A percentile compares a stretch with the other conserved stretches of the same genome.
phyloP scores from a whole-genome alignment of 1,284 basidiomycete genomes.

The Mrakiaceae sp. region DNA sequence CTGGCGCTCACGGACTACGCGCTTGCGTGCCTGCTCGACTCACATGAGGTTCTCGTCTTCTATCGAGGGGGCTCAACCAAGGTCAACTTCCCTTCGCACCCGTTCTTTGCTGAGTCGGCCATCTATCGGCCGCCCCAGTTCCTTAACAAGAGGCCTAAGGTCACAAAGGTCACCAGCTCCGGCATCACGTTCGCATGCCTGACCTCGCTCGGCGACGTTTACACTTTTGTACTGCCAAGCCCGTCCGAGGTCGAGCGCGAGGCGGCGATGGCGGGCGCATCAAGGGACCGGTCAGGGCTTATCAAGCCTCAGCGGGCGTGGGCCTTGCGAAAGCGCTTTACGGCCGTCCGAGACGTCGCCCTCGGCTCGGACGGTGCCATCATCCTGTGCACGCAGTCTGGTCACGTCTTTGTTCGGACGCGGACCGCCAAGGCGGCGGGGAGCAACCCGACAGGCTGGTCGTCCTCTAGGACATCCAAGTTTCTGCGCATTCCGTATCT shows the following conservation, averaged over 20 bases:
- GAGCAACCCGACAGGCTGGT: constrained; percentile 9
- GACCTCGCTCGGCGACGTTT: constrained; percentile 80
- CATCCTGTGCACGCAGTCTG: constrained; percentile 85
- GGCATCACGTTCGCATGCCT: constrained; percentile 77
- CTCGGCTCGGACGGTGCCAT: constrained; percentile 76
- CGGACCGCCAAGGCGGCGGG: constrained; percentile 35
- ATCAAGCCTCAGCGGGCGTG: constrained; percentile 84
- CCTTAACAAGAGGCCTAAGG: constrained; percentile 49
- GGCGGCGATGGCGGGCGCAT: constrained; percentile 29
- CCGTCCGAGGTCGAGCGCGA: constrained; percentile 33
- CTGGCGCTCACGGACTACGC: constrained; percentile 59
- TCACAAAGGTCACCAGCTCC: constrained; percentile 68
- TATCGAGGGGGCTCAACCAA: constrained; percentile 18
- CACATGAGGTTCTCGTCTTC: constrained; percentile 54
- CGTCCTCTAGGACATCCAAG: constrained; percentile 52
- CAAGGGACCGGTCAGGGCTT: constrained; percentile 19
- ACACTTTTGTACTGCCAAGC: constrained; percentile 57
- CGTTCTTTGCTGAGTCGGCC: constrained; percentile 59
- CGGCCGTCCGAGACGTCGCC: constrained; percentile 62
- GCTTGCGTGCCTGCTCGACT: constrained; percentile 64
- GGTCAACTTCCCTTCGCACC: constrained; percentile 52
- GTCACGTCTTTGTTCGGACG: constrained; percentile 80
- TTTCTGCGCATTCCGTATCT: constrained; percentile 72
- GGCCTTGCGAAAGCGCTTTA: constrained; percentile 76
- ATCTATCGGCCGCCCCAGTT: constrained; percentile 70